Evolutionary conservation across 23 red algal genomes (phyloP).

Genomic region (Gracilaria vermiculophylla): DNA sequence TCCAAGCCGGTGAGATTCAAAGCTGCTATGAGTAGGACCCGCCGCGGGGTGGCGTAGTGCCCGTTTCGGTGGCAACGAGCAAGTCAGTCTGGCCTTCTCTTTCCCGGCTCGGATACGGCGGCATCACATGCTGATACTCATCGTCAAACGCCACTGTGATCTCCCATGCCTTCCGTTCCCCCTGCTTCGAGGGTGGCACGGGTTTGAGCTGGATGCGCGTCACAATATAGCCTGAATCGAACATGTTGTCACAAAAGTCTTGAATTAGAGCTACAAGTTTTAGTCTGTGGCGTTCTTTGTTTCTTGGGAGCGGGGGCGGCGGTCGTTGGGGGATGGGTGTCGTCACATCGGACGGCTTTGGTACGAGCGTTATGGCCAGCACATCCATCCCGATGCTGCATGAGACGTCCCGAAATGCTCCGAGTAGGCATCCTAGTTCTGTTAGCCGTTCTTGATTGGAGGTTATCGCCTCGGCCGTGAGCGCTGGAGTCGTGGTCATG

Average conservation of each 20-base stretch:
- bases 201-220: slow-evolving; percentile 34
- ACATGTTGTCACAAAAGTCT: slow-evolving; percentile 30
- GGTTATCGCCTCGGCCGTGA: slow-evolving; percentile 12
- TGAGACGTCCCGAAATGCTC: slow-evolving; percentile 44
- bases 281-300: background rate
- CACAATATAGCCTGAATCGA: slow-evolving; percentile 29
- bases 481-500: background rate
- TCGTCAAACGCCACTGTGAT: slow-evolving; percentile 13
- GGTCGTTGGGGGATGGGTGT: background rate
- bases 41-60: background rate
- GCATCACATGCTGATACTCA: slow-evolving; percentile 13
- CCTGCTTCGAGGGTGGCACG: background rate
- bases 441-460: slow-evolving; percentile 7
- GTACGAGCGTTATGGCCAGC: slow-evolving; percentile 4
- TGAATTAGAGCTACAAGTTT: slow-evolving; percentile 37
- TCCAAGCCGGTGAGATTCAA: background rate
- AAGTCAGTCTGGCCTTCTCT: background rate
- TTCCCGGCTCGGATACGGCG: background rate
- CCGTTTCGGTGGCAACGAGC: background rate
- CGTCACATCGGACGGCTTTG: background rate
- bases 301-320: background rate
- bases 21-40: background rate
- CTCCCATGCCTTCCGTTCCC: background rate
- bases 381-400: slow-evolving; percentile 55
- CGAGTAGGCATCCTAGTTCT: slow-evolving; percentile 39